phyloP scores from a whole-genome alignment of 139 green algal genomes.

The Chlorella sorokiniana region DNA sequence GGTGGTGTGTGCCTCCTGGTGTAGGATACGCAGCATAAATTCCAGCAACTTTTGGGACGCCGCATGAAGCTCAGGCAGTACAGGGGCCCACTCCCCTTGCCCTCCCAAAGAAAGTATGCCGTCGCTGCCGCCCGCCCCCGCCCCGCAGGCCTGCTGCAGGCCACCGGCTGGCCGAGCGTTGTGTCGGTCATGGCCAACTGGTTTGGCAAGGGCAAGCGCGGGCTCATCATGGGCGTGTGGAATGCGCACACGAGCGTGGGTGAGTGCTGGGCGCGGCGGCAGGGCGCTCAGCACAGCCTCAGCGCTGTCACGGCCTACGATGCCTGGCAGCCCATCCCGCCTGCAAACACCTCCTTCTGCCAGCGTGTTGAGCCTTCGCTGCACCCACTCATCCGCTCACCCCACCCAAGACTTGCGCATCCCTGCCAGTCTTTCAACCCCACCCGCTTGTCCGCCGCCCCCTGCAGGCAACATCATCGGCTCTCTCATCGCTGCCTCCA shows the following conservation, averaged over 20 bases:
- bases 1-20: too few species aligned
- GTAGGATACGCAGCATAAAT: background rate
- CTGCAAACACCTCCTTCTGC: too few species aligned
- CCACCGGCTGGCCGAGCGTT: conserved; percentile 92
- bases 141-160: conserved; percentile 84
- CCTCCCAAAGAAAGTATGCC: too few species aligned
- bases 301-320: too few species aligned
- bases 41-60: background rate
- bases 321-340: too few species aligned
- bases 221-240: conserved; percentile 96
- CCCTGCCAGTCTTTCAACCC: background rate
- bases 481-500: conserved; percentile 75
- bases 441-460: background rate
- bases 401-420: too few species aligned
- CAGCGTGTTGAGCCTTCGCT: too few species aligned
- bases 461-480: conserved; percentile 85
- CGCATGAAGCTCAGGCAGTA: too few species aligned
- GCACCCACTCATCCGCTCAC: too few species aligned
- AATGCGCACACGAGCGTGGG: conserved; percentile 94
- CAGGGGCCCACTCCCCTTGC: background rate
- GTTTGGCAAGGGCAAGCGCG: conserved; percentile 92
- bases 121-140: too few species aligned
- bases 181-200: conserved; percentile 94
- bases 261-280: background rate
- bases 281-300: too few species aligned